Evolutionary conservation across 2,329 filamentous ascomycete species (phyloP).

Genomic region (Pseudocercospora cruenta): DNA sequence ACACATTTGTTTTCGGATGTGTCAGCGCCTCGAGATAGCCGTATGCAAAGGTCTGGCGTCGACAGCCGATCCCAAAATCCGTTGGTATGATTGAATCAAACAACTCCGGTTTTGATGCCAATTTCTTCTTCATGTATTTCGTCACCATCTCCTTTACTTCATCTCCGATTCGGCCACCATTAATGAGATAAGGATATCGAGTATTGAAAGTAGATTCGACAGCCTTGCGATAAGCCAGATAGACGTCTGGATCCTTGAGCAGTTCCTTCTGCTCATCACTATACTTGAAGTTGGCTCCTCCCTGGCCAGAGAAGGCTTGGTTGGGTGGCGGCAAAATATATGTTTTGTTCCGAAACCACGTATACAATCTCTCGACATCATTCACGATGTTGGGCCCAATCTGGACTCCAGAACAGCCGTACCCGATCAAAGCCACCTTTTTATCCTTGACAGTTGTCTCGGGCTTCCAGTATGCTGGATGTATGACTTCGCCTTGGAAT

Average conservation of each 20-base stretch:
- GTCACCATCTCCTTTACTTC: slow-evolving; percentile 24
- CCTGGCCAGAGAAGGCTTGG: slow-evolving; percentile 23
- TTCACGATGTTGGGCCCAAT: slow-evolving; percentile 29
- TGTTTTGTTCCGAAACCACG: slow-evolving; percentile 30
- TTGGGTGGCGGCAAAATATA: slow-evolving; percentile 28
- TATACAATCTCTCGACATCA: slow-evolving; percentile 25
- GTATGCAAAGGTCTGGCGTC: slow-evolving; percentile 27
- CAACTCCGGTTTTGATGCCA: slow-evolving; percentile 24
- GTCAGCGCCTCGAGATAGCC: slow-evolving; percentile 29
- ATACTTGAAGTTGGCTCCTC: slow-evolving; percentile 38
- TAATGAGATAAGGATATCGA: slow-evolving; percentile 27
- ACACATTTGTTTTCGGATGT: slow-evolving; percentile 26
- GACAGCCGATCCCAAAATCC: slow-evolving; percentile 29
- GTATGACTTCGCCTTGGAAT: slow-evolving; percentile 21
- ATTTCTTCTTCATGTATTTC: slow-evolving; percentile 28
- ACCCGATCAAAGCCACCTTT: slow-evolving; percentile 21
- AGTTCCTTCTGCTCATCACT: slow-evolving; percentile 57
- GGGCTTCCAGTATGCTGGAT: slow-evolving; percentile 17
- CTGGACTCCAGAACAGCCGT: slow-evolving; percentile 28
- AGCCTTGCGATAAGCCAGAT: slow-evolving; percentile 29
- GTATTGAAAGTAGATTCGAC: slow-evolving; percentile 26
- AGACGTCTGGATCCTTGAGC: slow-evolving; percentile 27
- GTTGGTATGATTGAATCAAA: slow-evolving; percentile 25
- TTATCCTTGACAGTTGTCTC: slow-evolving; percentile 18
- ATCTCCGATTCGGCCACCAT: slow-evolving; percentile 24